Percentiles rank a stretch among this genome's conserved stretches.
Evolutionary conservation across 331 rosid genomes (phyloP).

Genomic region (Malus hybrid): DNA sequence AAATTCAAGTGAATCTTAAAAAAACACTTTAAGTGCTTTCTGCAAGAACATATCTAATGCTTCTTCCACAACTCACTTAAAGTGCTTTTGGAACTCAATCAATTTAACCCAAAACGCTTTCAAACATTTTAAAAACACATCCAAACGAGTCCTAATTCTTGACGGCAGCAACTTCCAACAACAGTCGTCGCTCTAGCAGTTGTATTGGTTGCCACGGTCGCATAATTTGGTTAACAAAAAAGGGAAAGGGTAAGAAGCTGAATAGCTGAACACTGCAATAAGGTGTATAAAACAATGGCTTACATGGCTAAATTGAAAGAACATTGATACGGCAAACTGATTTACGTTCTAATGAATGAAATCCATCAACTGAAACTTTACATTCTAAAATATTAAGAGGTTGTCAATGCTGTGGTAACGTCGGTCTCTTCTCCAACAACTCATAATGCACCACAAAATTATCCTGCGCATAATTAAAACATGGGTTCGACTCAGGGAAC

Average conservation of each 20-base stretch:
- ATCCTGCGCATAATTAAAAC: slow-evolving; percentile 51
- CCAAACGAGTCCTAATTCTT: background rate
- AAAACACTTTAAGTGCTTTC: no score
- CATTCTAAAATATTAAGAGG: slow-evolving; percentile 11
- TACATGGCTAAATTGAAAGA: slow-evolving; percentile 16
- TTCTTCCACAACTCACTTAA: no score
- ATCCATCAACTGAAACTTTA: slow-evolving; percentile 36
- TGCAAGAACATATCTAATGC: no score
- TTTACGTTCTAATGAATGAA: slow-evolving; percentile 25
- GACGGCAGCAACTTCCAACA: background rate
- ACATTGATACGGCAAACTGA: slow-evolving; percentile 23
- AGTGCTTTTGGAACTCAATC: no score
- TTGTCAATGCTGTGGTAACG: slow-evolving; percentile 53
- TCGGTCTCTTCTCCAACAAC: slow-evolving; percentile 77
- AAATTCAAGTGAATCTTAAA: no score
- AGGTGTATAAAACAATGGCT: slow-evolving; percentile 9
- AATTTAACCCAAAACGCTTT: no score
- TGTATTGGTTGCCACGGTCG: background rate
- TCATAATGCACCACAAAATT: slow-evolving; percentile 74
- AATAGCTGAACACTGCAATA: slow-evolving; percentile 6
- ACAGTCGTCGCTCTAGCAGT: background rate
- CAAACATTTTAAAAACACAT: no score
- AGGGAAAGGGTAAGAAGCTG: background rate
- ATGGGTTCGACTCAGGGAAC: background rate
- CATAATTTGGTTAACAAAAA: background rate